Evolutionary conservation across 2,329 filamentous ascomycete genomes (phyloP).

Genomic region (Diaporthe citri): DNA sequence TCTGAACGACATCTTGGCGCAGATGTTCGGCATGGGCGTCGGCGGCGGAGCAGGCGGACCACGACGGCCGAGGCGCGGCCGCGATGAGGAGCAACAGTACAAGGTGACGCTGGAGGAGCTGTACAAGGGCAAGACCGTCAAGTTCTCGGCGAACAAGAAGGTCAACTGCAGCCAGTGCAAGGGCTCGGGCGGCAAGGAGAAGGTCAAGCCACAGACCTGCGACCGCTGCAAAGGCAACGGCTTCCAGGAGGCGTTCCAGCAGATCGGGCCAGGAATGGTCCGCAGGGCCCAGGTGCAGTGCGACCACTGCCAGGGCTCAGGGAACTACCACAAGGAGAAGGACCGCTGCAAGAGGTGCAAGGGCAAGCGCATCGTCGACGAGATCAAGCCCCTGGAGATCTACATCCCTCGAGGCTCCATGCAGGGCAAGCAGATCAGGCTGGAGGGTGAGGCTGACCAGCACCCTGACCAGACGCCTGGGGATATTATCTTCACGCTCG

Average conservation of each 20-base stretch:
- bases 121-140: constrained; percentile 98
- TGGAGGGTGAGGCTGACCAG: constrained; percentile 96
- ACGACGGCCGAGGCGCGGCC: constrained; percentile 76
- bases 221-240: constrained; percentile 87
- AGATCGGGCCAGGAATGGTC: constrained; percentile 88
- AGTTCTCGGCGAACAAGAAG: constrained; percentile 96
- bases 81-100: constrained; percentile 90
- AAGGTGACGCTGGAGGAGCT: constrained; percentile 92
- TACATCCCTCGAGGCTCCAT: constrained; percentile 91
- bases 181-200: constrained; percentile 90
- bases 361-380: constrained; percentile 85
- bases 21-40: constrained; percentile 89
- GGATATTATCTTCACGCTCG: constrained; percentile 90
- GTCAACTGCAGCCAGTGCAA: constrained; percentile 89
- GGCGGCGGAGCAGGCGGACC: constrained; percentile 69
- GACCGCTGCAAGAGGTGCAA: constrained; percentile 99
- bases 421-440: constrained; percentile 89
- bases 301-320: constrained; percentile 86
- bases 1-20: constrained; percentile 90
- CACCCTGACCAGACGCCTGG: constrained; percentile 89
- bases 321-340: constrained; percentile 92
- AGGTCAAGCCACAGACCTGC: constrained; percentile 86
- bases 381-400: constrained; percentile 94
- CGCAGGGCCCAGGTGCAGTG: constrained; percentile 85
- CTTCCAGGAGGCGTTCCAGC: constrained; percentile 80